A percentile compares a stretch with the other conserved stretches of the same genome.
phyloP scores from a whole-genome alignment of 306 rosid species.

The Carpinus viminea region DNA sequence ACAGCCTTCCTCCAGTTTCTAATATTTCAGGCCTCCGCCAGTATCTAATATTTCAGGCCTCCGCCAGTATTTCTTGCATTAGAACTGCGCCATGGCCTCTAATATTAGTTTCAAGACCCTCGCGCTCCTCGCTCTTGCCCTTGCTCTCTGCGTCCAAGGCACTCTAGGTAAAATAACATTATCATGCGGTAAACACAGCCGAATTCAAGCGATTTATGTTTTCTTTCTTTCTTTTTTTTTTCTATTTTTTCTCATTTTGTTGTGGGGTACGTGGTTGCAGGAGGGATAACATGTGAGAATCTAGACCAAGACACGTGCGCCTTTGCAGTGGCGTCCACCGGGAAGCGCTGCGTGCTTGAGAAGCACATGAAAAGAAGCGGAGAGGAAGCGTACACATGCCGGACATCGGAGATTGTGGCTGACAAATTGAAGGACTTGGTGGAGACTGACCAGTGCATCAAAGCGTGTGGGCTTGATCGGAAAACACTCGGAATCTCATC shows the following conservation, averaged over 20 bases:
- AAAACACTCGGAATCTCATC: conserved; percentile 74
- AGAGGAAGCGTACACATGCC: conserved; percentile 69
- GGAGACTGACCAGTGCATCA: conserved; percentile 60
- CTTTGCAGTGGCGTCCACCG: conserved; percentile 62
- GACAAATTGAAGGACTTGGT: conserved; percentile 62
- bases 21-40: neutral
- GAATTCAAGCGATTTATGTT: too few relatives aligned
- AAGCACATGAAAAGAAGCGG: conserved; percentile 63
- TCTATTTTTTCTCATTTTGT: too few relatives aligned
- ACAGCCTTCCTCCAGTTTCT: conserved; percentile 14
- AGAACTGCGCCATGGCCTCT: conserved; percentile 40
- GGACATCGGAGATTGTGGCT: conserved; percentile 67
- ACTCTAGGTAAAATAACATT: conserved; percentile 35
- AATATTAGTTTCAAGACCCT: conserved; percentile 42
- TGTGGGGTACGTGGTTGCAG: conserved; percentile 17
- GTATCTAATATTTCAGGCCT: neutral
- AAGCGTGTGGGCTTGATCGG: conserved; percentile 72
- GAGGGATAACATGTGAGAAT: conserved; percentile 59
- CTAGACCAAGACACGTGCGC: conserved; percentile 57
- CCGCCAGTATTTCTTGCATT: neutral
- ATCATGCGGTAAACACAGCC: too few relatives aligned
- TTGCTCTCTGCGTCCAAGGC: conserved; percentile 43
- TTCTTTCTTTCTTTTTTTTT: too few relatives aligned
- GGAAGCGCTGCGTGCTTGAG: conserved; percentile 84
- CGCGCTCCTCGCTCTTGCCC: conserved; percentile 32